Evolutionary conservation across 768 basidiomycete genomes (phyloP).

Genomic region (Boletus eberwhitei): DNA sequence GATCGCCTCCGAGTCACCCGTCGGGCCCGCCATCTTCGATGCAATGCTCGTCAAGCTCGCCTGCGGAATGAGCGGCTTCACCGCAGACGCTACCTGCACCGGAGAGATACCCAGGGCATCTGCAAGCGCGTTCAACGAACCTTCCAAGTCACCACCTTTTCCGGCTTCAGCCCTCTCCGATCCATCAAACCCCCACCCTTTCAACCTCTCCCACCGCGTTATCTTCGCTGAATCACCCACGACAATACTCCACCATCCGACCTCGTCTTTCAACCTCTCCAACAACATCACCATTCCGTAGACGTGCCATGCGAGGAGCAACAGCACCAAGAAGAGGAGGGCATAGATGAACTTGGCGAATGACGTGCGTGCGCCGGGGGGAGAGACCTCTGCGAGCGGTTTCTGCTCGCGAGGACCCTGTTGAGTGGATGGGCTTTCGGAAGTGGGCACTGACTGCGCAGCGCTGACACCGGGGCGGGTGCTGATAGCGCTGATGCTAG

Average conservation of each 20-base stretch:
- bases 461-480: not conserved
- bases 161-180: not conserved
- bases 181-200: constrained; percentile 4
- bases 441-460: not conserved
- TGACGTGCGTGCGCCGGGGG: constrained; percentile 1
- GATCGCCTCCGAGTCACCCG: constrained; percentile 41
- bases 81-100: constrained; percentile 58
- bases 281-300: constrained; percentile 44
- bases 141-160: constrained; percentile 41
- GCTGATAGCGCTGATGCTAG: constrained; percentile 11
- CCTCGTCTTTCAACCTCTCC: constrained; percentile 47
- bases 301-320: constrained; percentile 49
- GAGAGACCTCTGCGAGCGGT: not conserved
- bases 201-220: not conserved
- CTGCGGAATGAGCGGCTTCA: constrained; percentile 57
- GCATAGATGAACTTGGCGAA: constrained; percentile 46
- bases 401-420: not conserved
- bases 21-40: constrained; percentile 39
- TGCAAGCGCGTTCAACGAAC: constrained; percentile 57
- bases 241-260: constrained; percentile 52
- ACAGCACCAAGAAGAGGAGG: constrained; percentile 38
- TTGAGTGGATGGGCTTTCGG: not conserved
- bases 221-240: constrained; percentile 1
- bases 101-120: constrained; percentile 59
- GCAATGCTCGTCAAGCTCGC: constrained; percentile 57